Evolutionary conservation across 2,329 filamentous ascomycete genomes (phyloP).

Genomic region (Fusarium penzigii): DNA sequence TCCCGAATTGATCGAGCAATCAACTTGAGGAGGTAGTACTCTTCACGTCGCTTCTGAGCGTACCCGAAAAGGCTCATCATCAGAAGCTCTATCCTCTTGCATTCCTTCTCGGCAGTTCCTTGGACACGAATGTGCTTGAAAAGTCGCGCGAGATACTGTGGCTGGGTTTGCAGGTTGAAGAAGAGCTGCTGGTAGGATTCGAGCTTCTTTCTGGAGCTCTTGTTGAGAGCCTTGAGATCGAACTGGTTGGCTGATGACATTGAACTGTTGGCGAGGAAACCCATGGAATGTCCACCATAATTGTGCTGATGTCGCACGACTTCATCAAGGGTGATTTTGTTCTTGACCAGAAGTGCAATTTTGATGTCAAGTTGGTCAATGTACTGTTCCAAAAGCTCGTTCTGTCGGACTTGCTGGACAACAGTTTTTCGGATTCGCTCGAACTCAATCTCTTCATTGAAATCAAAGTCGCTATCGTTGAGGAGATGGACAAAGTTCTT

Average conservation of each 20-base stretch:
- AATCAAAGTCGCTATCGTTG: constrained; percentile 98
- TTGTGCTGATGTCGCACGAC: constrained; percentile 96
- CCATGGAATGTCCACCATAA: constrained; percentile 86
- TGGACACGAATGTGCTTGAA: constrained; percentile 84
- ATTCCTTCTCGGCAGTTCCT: constrained; percentile 86
- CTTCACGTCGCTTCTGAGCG: constrained; percentile 92
- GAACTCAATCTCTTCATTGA: constrained; percentile 97
- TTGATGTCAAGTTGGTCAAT: constrained; percentile 99
- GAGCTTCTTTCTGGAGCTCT: constrained; percentile 91
- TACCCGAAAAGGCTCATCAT: constrained; percentile 98
- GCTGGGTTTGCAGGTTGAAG: constrained; percentile 95
- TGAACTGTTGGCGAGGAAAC: constrained; percentile 82
- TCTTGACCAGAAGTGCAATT: constrained; percentile 96
- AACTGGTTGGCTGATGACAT: constrained; percentile 90
- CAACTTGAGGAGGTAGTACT: constrained; percentile 93
- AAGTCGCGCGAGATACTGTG: constrained; percentile 86
- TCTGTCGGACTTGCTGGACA: constrained; percentile 94
- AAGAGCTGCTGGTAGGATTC: constrained; percentile 98
- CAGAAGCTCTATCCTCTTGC: constrained; percentile 86
- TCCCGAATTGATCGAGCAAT: constrained; percentile 81
- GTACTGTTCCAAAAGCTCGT: constrained; percentile 96
- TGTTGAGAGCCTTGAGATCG: constrained; percentile 96
- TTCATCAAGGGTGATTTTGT: constrained; percentile 98
- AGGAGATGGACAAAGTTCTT: constrained; percentile 98
- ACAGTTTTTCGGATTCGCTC: constrained; percentile 93